Evolutionary conservation across 768 basidiomycete genomes (phyloP), one percentile per base, ranked within the genome.

Genomic region (Lactifluus hygrophoroides): DNA sequence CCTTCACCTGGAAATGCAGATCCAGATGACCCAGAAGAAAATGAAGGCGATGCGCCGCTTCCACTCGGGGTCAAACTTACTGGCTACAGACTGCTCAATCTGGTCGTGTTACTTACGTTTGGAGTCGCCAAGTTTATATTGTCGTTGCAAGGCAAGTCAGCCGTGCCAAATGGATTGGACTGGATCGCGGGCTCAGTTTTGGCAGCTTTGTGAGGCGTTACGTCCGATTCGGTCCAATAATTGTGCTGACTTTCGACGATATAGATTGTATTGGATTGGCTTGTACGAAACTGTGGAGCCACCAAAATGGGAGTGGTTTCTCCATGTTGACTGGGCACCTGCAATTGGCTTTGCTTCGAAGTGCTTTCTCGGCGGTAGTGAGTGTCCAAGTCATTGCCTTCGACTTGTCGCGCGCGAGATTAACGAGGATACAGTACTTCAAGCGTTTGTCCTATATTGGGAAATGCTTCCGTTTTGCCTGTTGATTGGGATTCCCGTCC

Each of bases 1-100:
- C 40, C 40, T 19, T 6, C 17, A n/a, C 11, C 16, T 8, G 51
- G 28, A 3, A 32, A 32, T 3, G 7, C 28, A 21, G 28, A 43
- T 5, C 28, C 28, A 21, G 19, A 32, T 25, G 27, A 40, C 17
- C 25, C 9, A 11, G 51, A 51, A 38, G 51, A 40, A n/a, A 16
- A 52, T 28, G 40, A 30, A 32, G 27, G 1, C 6, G 28, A 42
- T n/a, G 19, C 27, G 11, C 5, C 28, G 10, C 38, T n/a, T 42
- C 56, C 56, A 8, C 43, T 51, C 2, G 56, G 49, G 4, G 35
- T 45, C 42, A 57, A 57, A 11, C 49, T 57, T n/a, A 57, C 56
- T 2, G 23, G 16, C 14, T 57, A 57, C 25, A 50, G 56, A 32
- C 14, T 57, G 5, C 42, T 57, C 34, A 57, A 57, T 8, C 6